These are phyloP conservation scores for Quercus suber DNA, from an alignment of 306 rosid species.

Conservation along the genomic window DNA sequence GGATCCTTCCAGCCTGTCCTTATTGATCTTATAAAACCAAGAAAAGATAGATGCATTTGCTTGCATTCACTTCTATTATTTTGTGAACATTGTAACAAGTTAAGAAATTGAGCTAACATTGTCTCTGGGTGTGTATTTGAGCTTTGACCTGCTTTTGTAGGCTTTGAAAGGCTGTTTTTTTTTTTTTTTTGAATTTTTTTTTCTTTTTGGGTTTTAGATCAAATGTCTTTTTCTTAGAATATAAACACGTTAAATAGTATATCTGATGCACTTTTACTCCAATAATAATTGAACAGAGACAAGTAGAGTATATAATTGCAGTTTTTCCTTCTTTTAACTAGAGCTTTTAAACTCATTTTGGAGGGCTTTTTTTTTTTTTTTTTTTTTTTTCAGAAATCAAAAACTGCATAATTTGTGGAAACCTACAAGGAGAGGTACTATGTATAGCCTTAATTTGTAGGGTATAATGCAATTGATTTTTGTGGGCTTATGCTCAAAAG, in stretches of 20 bases:
- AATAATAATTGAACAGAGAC: background rate
- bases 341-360: too few species aligned
- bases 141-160: conserved; percentile 66
- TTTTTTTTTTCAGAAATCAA: background rate
- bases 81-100: conserved; percentile 15
- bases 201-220: conserved; percentile 15
- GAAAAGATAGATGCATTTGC: conserved; percentile 14
- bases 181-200: background rate
- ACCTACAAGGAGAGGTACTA: background rate
- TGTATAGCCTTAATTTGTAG: background rate
- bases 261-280: background rate
- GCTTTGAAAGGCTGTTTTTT: conserved; percentile 41
- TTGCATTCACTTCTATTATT: conserved; percentile 23
- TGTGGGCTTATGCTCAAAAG: conserved; percentile 37
- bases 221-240: background rate
- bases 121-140: conserved; percentile 27
- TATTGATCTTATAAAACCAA: conserved; percentile 47
- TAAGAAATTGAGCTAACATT: conserved; percentile 17
- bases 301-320: background rate
- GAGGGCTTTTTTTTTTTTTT: background rate
- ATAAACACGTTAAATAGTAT: background rate
- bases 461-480: conserved; percentile 24
- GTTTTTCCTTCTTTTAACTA: too few species aligned
- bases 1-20: conserved; percentile 90
- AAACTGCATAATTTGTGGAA: conserved; percentile 1